Percentiles rank a stretch among this genome's conserved stretches.
These are phyloP conservation scores for Hypoxylon sp. DNA, from an alignment of 2,329 filamentous ascomycete species.

Conservation along the genomic window DNA sequence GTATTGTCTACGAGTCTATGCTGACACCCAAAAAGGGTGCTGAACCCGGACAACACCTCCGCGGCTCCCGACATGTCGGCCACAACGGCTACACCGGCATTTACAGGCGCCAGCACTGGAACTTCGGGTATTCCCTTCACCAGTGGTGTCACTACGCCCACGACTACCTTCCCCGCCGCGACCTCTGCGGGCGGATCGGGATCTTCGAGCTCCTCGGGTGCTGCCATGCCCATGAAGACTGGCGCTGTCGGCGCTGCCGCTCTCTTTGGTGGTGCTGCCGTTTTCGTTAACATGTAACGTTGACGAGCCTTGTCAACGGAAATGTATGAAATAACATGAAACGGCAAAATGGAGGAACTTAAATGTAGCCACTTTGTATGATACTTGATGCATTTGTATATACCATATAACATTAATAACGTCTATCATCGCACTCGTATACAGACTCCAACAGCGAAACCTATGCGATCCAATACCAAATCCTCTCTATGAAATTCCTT, in stretches of 20 bases:
- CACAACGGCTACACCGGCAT: conserved; percentile 59
- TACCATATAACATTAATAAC: conserved; percentile 1
- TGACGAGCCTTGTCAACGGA: not conserved
- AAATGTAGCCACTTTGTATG: not conserved
- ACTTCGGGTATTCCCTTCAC: conserved; percentile 62
- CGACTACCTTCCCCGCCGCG: conserved; percentile 48
- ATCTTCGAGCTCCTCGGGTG: conserved; percentile 48
- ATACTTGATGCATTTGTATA: conserved; percentile 4
- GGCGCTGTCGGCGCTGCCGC: conserved; percentile 50
- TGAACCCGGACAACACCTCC: conserved; percentile 62
- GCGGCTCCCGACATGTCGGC: conserved; percentile 53
- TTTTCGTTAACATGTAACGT: conserved; percentile 35
- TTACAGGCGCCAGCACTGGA: conserved; percentile 58
- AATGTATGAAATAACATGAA: conserved; percentile 4
- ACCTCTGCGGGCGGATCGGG: conserved; percentile 42
- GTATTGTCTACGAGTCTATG: not conserved
- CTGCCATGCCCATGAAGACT: conserved; percentile 44
- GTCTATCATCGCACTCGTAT: no score
- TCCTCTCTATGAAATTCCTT: conserved; percentile 49
- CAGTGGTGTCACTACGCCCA: conserved; percentile 57
- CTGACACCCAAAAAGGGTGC: conserved; percentile 50
- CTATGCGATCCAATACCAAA: conserved; percentile 53
- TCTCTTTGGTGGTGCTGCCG: conserved; percentile 40
- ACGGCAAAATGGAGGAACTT: not conserved
- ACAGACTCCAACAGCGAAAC: no score